phyloP scores from a whole-genome alignment of 805 yeast species.

The Debaryomyces prosopidis region DNA sequence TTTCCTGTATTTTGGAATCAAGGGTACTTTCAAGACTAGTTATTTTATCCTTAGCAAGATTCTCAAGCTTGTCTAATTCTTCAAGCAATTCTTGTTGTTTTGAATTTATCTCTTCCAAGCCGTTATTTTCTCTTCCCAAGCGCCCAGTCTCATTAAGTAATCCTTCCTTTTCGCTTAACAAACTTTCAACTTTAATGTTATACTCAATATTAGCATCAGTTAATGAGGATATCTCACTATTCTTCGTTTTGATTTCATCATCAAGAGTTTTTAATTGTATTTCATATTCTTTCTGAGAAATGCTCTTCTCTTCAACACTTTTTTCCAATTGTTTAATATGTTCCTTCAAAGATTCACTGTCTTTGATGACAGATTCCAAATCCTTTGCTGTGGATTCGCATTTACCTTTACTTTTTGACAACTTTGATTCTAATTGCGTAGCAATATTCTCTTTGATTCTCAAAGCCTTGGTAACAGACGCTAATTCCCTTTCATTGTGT shows the following conservation, averaged over 20 bases:
- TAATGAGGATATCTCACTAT: slow-evolving; percentile 8
- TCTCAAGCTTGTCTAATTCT: slow-evolving; percentile 23
- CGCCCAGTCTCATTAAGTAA: slow-evolving; percentile 5
- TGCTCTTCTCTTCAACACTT: background rate
- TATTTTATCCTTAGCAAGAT: slow-evolving; percentile 22
- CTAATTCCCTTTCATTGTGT: slow-evolving; percentile 27
- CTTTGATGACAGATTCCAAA: slow-evolving; percentile 2
- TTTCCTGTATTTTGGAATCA: background rate
- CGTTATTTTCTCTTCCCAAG: slow-evolving; percentile 7
- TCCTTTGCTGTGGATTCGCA: background rate
- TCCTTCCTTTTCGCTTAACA: slow-evolving; percentile 19
- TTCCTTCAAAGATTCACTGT: slow-evolving; percentile 4
- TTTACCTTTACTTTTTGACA: slow-evolving; percentile 3
- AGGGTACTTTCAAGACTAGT: slow-evolving; percentile 15
- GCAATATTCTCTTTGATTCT: slow-evolving; percentile 14
- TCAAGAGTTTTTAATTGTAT: slow-evolving; percentile 5
- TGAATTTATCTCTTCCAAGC: slow-evolving; percentile 18
- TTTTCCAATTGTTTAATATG: slow-evolving; percentile 3
- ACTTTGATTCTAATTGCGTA: slow-evolving; percentile 7
- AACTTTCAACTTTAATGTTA: slow-evolving; percentile 14
- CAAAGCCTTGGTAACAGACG: slow-evolving; percentile 23
- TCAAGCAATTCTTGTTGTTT: slow-evolving; percentile 21
- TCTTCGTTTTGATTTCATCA: slow-evolving; percentile 6
- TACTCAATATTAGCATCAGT: slow-evolving; percentile 11
- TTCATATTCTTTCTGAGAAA: background rate